These are phyloP conservation scores for Grosmannia penicillata DNA, from an alignment of 2,329 filamentous ascomycete genomes.

Conservation along the genomic window DNA sequence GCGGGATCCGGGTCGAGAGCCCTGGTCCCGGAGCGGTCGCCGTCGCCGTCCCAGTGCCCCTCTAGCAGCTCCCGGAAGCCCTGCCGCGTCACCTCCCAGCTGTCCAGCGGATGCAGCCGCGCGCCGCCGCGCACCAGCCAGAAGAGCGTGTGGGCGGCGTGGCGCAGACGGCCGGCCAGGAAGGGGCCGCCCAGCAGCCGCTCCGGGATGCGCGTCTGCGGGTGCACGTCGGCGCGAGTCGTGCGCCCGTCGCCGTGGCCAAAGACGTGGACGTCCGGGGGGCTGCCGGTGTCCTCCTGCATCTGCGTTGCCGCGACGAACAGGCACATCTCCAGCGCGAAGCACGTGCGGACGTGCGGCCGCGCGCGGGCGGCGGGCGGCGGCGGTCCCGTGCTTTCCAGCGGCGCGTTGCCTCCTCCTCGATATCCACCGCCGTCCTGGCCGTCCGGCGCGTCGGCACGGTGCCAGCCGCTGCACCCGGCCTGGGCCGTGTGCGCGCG, in stretches of 20 bases:
- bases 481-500: background rate
- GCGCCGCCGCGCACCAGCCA: slow-evolving; percentile 16
- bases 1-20: no score
- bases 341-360: background rate
- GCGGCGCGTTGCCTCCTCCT: no score
- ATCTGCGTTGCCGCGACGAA: background rate
- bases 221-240: slow-evolving; percentile 13
- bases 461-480: background rate
- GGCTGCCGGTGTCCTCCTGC: background rate
- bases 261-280: background rate
- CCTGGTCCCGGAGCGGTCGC: no score
- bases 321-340: background rate
- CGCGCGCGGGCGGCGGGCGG: background rate
- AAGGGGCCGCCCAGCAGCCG: slow-evolving; percentile 9
- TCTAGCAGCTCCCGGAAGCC: slow-evolving; percentile 5
- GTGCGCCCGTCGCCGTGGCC: no score
- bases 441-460: background rate
- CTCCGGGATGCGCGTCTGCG: slow-evolving; percentile 12
- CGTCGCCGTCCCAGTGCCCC: no score
- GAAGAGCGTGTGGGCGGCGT: slow-evolving; percentile 13
- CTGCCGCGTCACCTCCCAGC: slow-evolving; percentile 15
- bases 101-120: slow-evolving; percentile 9
- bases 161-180: slow-evolving; percentile 3
- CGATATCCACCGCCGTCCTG: no score
- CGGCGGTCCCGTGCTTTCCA: background rate